A percentile compares a stretch with the other conserved stretches of the same genome.
phyloP scores from a whole-genome alignment of 176 grass and related monocot genomes.

The Dendrocalamus sinicus region DNA sequence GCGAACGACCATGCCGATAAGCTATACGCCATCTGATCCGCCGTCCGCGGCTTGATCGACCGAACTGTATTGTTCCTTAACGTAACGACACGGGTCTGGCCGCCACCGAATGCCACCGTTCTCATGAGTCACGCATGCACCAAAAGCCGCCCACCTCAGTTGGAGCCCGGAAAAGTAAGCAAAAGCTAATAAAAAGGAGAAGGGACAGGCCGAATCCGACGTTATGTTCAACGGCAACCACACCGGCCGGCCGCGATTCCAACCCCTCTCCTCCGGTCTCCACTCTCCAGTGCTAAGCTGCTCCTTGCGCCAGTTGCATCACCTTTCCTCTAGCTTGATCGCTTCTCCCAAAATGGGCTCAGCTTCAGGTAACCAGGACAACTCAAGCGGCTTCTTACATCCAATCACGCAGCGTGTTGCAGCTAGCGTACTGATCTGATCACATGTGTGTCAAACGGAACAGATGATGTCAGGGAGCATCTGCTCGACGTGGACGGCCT shows the following conservation, averaged over 20 bases:
- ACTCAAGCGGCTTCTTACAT: background rate
- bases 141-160: slow-evolving; percentile 48
- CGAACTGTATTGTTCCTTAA: background rate
- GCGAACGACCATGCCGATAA: background rate
- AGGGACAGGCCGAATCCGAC: background rate
- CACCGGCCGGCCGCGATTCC: background rate
- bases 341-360: slow-evolving; percentile 41
- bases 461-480: slow-evolving; percentile 66
- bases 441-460: background rate
- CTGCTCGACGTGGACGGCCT: slow-evolving; percentile 65
- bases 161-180: background rate
- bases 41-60: background rate
- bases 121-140: background rate
- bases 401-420: background rate
- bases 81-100: background rate
- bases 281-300: background rate
- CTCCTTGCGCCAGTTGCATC: background rate
- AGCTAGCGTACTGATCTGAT: background rate
- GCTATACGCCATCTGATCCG: background rate
- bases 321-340: background rate
- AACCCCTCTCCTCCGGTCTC: background rate
- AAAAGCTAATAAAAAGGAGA: background rate
- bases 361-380: slow-evolving; percentile 42
- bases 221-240: background rate
- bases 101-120: slow-evolving; percentile 40